Base-by-base conservation (phyloP, 306 rosid genomes). In the Castanea mollissima region DNA sequence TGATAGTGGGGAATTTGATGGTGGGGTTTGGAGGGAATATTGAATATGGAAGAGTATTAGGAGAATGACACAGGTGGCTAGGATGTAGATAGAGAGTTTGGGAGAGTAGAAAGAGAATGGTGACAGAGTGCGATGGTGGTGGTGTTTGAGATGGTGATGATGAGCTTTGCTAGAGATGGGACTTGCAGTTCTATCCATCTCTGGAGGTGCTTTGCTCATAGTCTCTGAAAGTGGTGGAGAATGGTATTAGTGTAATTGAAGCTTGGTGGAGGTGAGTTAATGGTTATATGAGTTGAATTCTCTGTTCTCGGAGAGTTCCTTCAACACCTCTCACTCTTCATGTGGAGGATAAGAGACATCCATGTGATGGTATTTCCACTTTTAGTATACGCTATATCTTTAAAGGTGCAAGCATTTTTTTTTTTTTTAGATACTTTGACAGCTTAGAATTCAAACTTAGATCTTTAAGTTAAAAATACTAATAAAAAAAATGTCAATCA, bases 1-100 rank as follows among this genome's bases (percentile, higher is more conserved):
- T 19, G 83, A 56, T 1, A 76, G 18, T 4, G 87, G 20, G 29
- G 80, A 19, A 29, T 58, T 10, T 1, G 59, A 73, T 6, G 64
- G 74, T 0, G 79, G 80, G 82, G 71, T 25, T 59, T 80, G 77
- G 59, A 78, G 84, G 71, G 91, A 54, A 27, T 73, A 76, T 13
- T 70, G 82, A 73, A 88, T 79, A 75, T 83, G 86, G 85, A 86
- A 75, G 70, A 83, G 21, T 18, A 83, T 54, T 78, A 78, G 81
- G 82, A 90, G 83, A 58, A 63, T 20, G 63, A 74, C 78, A 21
- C 72, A 83, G 71, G 55, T 64, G 71, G 88, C 27, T 68, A 88
- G 58, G 83, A 88, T 75, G 68, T 76, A 81, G 73, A 91, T 19
- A 74, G 76, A 77, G 74, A 83, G 55, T 65, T 81, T 90, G 0